Evolutionary conservation across 1,139 yeast genomes (phyloP).

Genomic region (Protomyces lactucae-debilis): DNA sequence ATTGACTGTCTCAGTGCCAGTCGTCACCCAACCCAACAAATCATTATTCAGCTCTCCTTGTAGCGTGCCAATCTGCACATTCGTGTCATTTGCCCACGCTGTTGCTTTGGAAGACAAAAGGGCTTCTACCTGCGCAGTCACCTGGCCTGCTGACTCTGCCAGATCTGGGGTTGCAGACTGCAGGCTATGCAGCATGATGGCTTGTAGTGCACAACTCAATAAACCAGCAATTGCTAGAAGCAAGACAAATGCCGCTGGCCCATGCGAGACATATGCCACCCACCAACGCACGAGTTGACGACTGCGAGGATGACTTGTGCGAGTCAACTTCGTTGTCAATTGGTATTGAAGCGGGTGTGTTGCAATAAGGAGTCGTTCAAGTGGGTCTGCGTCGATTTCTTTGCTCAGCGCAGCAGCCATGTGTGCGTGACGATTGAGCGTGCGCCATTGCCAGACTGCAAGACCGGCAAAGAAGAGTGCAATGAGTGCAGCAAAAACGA

Average conservation of each 20-base stretch:
- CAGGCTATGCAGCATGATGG: slow-evolving; percentile 39
- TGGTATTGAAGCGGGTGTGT: slow-evolving; percentile 27
- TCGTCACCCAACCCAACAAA: slow-evolving; percentile 61
- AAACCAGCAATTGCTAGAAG: slow-evolving; percentile 46
- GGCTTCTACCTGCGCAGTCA: slow-evolving; percentile 22
- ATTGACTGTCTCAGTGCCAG: slow-evolving; percentile 54
- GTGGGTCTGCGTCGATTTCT: slow-evolving; percentile 32
- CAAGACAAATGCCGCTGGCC: slow-evolving; percentile 40
- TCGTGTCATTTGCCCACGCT: slow-evolving; percentile 53
- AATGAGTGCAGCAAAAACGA: slow-evolving; percentile 42
- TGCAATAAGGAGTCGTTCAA: slow-evolving; percentile 32
- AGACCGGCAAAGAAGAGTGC: slow-evolving; percentile 46
- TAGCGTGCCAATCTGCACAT: slow-evolving; percentile 44
- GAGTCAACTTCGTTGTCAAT: slow-evolving; percentile 28
- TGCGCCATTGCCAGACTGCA: slow-evolving; percentile 52
- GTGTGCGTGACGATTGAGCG: slow-evolving; percentile 37
- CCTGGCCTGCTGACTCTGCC: slow-evolving; percentile 31
- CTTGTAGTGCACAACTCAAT: slow-evolving; percentile 45
- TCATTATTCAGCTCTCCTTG: slow-evolving; percentile 55
- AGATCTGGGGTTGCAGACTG: slow-evolving; percentile 30
- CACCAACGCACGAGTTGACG: slow-evolving; percentile 37
- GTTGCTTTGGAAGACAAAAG: slow-evolving; percentile 33
- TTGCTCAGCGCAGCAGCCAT: slow-evolving; percentile 15
- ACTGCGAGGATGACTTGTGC: not conserved
- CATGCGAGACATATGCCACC: slow-evolving; percentile 37